Conservation (phyloP, 805 yeast genomes). For the Cyberlindnera amylophila region DNA sequence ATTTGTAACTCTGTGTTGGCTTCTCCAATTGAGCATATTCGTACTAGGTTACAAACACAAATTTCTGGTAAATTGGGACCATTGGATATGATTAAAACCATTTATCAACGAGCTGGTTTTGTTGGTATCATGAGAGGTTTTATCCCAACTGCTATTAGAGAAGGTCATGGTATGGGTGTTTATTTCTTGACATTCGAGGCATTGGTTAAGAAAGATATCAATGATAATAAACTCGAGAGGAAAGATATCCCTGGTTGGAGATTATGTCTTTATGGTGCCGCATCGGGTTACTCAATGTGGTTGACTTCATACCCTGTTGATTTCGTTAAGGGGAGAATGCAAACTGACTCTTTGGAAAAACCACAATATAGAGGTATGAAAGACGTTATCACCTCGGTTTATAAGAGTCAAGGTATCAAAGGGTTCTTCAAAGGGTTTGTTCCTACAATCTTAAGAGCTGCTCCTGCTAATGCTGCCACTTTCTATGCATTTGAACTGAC, state of each 20-base stretch:
- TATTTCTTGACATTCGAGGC: conserved; percentile 92
- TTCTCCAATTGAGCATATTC: conserved; percentile 90
- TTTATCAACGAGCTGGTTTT: conserved; percentile 49
- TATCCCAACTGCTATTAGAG: conserved; percentile 78
- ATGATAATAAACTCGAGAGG: conserved; percentile 45
- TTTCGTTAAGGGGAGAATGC: conserved; percentile 85
- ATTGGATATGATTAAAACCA: conserved; percentile 58
- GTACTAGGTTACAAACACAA: conserved; percentile 92
- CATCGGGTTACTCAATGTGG: conserved; percentile 91
- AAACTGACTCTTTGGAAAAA: conserved; percentile 58
- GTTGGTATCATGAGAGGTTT: conserved; percentile 76
- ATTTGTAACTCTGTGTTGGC: conserved; percentile 85
- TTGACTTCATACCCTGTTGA: conserved; percentile 80
- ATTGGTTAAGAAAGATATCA: conserved; percentile 63
- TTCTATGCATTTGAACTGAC: conserved; percentile 91
- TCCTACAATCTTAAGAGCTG: conserved; percentile 93
- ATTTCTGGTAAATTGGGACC: conserved; percentile 69
- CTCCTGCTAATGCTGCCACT: conserved; percentile 97
- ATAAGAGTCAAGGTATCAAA: conserved; percentile 54
- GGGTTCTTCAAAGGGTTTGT: conserved; percentile 89
- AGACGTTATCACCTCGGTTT: conserved; percentile 56
- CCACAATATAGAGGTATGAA: conserved; percentile 58
- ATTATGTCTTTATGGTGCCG: conserved; percentile 82
- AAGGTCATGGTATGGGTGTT: conserved; percentile 81
- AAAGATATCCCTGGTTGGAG: conserved; percentile 84